phyloP scores from a whole-genome alignment of 2,329 filamentous ascomycete genomes.

The Epichloe hybrida region DNA sequence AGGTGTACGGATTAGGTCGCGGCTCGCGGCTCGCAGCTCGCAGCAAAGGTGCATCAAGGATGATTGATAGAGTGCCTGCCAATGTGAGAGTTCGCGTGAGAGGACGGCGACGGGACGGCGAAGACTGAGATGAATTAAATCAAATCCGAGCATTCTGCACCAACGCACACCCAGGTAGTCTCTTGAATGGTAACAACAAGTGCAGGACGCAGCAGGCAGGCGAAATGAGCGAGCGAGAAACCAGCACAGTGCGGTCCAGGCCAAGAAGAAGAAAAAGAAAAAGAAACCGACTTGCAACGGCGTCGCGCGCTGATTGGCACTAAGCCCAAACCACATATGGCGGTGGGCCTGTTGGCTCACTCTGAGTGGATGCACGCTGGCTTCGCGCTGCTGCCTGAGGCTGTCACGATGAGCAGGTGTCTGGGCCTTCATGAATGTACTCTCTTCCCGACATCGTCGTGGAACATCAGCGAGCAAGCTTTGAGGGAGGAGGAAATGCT shows the following conservation, averaged over 20 bases:
- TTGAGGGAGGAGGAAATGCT: too few species aligned
- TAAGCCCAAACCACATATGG: neutral
- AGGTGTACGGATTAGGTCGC: too few species aligned
- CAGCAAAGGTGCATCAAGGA: neutral
- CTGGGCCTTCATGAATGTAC: too few species aligned
- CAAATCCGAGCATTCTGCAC: neutral
- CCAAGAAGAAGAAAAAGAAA: neutral
- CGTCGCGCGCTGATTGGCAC: conserved; percentile 2
- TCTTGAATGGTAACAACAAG: too few species aligned
- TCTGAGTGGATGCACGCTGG: neutral
- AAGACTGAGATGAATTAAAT: too few species aligned
- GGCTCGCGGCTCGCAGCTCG: neutral
- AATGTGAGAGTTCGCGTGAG: too few species aligned
- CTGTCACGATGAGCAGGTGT: too few species aligned
- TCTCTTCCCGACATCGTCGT: neutral
- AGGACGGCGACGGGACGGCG: too few species aligned
- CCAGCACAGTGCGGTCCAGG: neutral
- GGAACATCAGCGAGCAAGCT: neutral
- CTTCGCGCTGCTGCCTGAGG: conserved; percentile 2
- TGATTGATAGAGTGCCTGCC: too few species aligned
- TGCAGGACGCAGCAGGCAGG: too few species aligned
- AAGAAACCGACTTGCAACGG: neutral
- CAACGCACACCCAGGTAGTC: too few species aligned
- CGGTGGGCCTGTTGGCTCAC: neutral
- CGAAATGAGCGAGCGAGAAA: neutral